Base-by-base conservation (phyloP, 495 filamentous ascomycete genomes). In the Monascus purpureus region DNA sequence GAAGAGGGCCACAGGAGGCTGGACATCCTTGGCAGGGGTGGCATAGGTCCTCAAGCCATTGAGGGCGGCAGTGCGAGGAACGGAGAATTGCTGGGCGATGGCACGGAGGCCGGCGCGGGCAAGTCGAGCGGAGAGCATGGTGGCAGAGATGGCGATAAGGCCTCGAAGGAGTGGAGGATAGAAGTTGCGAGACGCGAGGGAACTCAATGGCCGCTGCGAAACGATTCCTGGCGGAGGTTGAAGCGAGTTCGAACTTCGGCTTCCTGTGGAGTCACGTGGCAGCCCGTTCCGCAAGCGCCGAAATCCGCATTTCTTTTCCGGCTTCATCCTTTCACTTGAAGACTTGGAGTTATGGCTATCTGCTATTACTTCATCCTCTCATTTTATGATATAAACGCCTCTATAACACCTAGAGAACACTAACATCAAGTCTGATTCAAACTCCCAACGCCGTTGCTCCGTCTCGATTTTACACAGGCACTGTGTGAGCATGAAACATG, bases 1-100 rank as follows among this genome's bases (percentile, higher is more conserved):
- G 63, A 82, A 97, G 41, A 97, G 68, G 34, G 86, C 73, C 52
- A 95, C 70, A 32, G 90, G 90, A 40, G 87, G 75, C 68, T 81
- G 87, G 50, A 75, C 63, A 29, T 75, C 71, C 49, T 74, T 70
- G 50, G 70, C 59, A 39, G 82, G 67, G 49, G 73, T 65, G 57
- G 90, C 87, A 62, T 84, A 96, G 53, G 67, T 65, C 46, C 85
- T 72, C 50, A 69, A 49, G 36, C 58, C 52, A 43, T 57, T 56
- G 33, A 62, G 43, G 41, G 61, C 52, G 40, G 58, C 53, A 38
- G 57, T 52, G 52, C 55, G 58, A 49, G 58, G 53, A 27, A 50
- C 54, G 47, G 59, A 52, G 55, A 64, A 51, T 49, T 61, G 57
- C 50, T 63, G 57, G 47, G 56, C 46, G 45, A 47, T 41, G 47